Evolutionary conservation across 345 rosid genomes (phyloP), one percentile per base, ranked within the genome.

Genomic region (Citrus medica): DNA sequence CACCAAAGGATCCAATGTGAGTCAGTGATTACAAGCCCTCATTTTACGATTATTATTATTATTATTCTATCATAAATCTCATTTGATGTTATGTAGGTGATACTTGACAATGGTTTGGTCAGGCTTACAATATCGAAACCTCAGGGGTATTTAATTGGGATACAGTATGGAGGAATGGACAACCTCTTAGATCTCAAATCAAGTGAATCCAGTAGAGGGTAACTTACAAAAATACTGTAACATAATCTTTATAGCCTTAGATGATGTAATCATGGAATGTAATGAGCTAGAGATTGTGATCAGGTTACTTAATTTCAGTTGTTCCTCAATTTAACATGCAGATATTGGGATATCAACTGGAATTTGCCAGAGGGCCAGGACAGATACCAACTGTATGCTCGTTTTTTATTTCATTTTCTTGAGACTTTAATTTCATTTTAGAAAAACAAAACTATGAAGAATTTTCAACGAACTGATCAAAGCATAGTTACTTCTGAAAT

Each of bases 341-440:
- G 85, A 69, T 86, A 79, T 48, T 86, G 88, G 88, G 86, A 86
- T 28, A 59, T 82, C 53, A 83, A 82, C 37, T 79, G 88, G 86
- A 83, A 48, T 63, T 72, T 79, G 66, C 86, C 83, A 8, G 79
- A 80, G 2, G 80, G 80, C 24, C 51, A 46, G 37, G 82, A 79
- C 63, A 75, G 21, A 77, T 81, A 81, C 69, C 81, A 82, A 66
- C 35, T 75, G 83, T 86, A 71, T 67, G 79, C 22, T 73, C 24
- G 55, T 60, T 6, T 7, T 4, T 28, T 17, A 59, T 24, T 35
- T 42, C 37, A 13, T 60, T 60, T 59, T 53, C 58, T 53, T 12
- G 16, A 17, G 42, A 6, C 5, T 63, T 63, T 16, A 10, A 22
- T 73, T 56, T n/a, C 17, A 13, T 46, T 46, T n/a, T 2, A 32